phyloP scores from a whole-genome alignment of 169 alveolate species.

The Neospora caninum region DNA sequence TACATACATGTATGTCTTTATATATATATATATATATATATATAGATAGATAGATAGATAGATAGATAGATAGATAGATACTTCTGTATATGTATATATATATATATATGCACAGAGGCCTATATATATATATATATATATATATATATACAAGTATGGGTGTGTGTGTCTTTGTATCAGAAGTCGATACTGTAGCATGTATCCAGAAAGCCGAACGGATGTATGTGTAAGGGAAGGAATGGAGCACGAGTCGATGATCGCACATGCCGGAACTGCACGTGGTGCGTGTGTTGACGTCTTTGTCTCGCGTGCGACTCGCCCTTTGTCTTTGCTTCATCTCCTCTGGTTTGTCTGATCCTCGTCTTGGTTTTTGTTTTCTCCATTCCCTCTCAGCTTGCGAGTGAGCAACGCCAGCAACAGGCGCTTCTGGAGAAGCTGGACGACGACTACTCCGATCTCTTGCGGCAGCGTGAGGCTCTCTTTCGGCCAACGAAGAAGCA shows the following conservation, averaged over 20 bases:
- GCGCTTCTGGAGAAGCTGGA: constrained; percentile 7
- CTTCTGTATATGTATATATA: background rate
- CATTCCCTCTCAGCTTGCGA: background rate
- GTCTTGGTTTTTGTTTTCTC: background rate
- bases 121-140: background rate
- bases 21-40: background rate
- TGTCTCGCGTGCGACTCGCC: no score
- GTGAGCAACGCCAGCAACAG: constrained; percentile 31
- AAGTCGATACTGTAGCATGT: no score
- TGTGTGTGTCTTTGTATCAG: background rate
- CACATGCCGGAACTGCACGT: no score
- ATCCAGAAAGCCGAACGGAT: no score
- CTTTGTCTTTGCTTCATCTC: background rate
- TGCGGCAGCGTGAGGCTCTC: background rate
- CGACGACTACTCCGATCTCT: background rate
- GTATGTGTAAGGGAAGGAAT: no score
- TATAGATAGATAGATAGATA: background rate
- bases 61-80: background rate
- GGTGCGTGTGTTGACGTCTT: no score
- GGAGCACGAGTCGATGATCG: no score
- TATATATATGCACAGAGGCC: background rate
- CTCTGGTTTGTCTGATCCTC: background rate
- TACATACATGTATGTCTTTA: background rate
- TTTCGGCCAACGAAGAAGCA: constrained; percentile 31
- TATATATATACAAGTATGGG: background rate